phyloP scores from a whole-genome alignment of 2,329 filamentous ascomycete species.

The Aureobasidium sp. region DNA sequence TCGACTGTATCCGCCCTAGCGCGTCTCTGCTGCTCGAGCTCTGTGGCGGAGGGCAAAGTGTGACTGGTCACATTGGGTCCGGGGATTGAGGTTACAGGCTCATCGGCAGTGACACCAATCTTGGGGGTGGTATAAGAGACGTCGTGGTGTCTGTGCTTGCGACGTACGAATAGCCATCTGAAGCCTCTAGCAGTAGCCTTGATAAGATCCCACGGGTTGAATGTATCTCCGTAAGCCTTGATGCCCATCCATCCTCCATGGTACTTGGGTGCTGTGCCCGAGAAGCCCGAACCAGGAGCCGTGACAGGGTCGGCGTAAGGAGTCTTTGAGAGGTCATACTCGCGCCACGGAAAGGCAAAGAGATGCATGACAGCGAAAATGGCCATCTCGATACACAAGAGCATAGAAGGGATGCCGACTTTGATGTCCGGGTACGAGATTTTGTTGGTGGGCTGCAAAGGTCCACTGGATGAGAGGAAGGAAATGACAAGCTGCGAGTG shows the following conservation, averaged over 20 bases:
- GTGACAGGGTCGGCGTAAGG: conserved; percentile 25
- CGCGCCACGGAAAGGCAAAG: conserved; percentile 72
- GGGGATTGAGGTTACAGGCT: conserved; percentile 8
- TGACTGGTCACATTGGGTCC: conserved; percentile 11
- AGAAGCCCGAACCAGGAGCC: conserved; percentile 22
- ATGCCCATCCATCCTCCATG: conserved; percentile 59
- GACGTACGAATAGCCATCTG: conserved; percentile 73
- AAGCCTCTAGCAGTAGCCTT: conserved; percentile 72
- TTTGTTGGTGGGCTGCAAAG: conserved; percentile 55
- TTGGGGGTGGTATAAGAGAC: conserved; percentile 30
- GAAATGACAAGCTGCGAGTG: conserved; percentile 47
- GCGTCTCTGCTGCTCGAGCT: conserved; percentile 13
- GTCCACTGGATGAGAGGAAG: conserved; percentile 53
- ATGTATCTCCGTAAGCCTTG: conserved; percentile 60
- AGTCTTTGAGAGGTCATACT: conserved; percentile 47
- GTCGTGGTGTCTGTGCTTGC: conserved; percentile 48
- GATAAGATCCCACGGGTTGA: conserved; percentile 76
- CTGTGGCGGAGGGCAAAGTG: conserved; percentile 8
- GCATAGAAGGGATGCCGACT: conserved; percentile 68
- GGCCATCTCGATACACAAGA: conserved; percentile 81
- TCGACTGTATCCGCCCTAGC: conserved; percentile 12
- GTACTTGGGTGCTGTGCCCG: conserved; percentile 36
- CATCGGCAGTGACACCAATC: conserved; percentile 1
- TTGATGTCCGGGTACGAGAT: conserved; percentile 70
- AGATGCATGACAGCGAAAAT: conserved; percentile 71